Evolutionary conservation across 805 yeast genomes (phyloP).

Genomic region (Hemisphaericaspora nanyangensis): DNA sequence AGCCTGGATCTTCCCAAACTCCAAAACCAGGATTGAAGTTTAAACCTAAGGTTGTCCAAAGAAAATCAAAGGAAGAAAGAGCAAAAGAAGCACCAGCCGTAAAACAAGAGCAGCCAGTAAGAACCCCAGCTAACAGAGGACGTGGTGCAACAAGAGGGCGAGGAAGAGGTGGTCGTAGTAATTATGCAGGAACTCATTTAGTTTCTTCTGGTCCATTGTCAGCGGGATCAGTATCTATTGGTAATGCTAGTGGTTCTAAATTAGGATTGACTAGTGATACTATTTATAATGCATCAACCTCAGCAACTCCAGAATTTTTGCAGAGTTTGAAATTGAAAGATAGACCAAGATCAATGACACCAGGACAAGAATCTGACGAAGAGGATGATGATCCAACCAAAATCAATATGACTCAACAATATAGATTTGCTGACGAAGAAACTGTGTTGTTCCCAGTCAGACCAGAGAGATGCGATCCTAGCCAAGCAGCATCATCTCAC

Average conservation of each 20-base stretch:
- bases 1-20: conserved; percentile 16
- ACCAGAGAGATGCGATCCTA: conserved; percentile 53
- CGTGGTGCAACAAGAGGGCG: conserved; percentile 31
- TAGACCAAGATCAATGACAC: conserved; percentile 12
- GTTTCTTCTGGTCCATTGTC: conserved; percentile 74
- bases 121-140: conserved; percentile 21
- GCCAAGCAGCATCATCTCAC: conserved; percentile 15
- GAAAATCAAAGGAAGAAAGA: conserved; percentile 81
- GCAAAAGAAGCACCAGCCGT: conserved; percentile 67
- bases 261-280: conserved; percentile 24
- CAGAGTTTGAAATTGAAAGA: conserved; percentile 31
- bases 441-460: conserved; percentile 66
- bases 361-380: conserved; percentile 22
- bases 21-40: conserved; percentile 63
- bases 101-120: conserved; percentile 27
- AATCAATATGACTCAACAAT: conserved; percentile 64
- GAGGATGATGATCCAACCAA: conserved; percentile 42
- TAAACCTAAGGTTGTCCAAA: conserved; percentile 81
- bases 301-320: conserved; percentile 42
- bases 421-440: conserved; percentile 48
- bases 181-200: conserved; percentile 53
- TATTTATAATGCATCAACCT: conserved; percentile 24
- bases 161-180: conserved; percentile 32
- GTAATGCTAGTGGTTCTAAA: conserved; percentile 24
- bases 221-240: conserved; percentile 53